Conservation (phyloP, 2,329 filamentous ascomycete genomes). For the Trichoderma atrobrunneum region DNA sequence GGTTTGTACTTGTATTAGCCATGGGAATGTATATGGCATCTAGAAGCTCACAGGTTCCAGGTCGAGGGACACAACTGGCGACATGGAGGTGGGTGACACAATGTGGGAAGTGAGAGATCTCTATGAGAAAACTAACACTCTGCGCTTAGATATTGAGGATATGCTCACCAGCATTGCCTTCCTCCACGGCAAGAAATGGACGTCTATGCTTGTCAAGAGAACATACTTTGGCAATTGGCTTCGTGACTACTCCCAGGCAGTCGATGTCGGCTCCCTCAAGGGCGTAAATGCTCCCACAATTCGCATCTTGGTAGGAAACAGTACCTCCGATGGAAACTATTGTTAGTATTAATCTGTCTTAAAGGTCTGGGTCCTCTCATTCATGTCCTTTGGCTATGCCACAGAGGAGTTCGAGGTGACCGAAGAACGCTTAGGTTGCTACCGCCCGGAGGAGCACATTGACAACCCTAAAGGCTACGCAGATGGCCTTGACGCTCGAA, state of each 20-base stretch:
- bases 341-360: conserved; percentile 10
- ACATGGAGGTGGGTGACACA: conserved; percentile 53
- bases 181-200: conserved; percentile 81
- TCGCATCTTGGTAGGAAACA: conserved; percentile 58
- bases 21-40: not conserved
- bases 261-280: conserved; percentile 78
- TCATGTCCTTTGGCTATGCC: conserved; percentile 80
- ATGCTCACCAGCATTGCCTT: conserved; percentile 75
- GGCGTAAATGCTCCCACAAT: conserved; percentile 76
- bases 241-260: conserved; percentile 78
- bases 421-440: conserved; percentile 73
- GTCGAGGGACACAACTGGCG: conserved; percentile 69
- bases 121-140: not conserved
- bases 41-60: conserved; percentile 34
- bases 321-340: not conserved
- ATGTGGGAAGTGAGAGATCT: not conserved
- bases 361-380: conserved; percentile 74
- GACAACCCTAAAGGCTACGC: conserved; percentile 83
- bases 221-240: conserved; percentile 88
- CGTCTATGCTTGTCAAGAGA: conserved; percentile 71
- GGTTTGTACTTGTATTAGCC: conserved; percentile 27
- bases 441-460: conserved; percentile 72
- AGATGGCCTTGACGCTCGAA: conserved; percentile 79
- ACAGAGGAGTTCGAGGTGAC: conserved; percentile 84
- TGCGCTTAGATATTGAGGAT: conserved; percentile 67